Conservation (phyloP, 352 stramenopile genomes). For the Pythium coloratum region DNA sequence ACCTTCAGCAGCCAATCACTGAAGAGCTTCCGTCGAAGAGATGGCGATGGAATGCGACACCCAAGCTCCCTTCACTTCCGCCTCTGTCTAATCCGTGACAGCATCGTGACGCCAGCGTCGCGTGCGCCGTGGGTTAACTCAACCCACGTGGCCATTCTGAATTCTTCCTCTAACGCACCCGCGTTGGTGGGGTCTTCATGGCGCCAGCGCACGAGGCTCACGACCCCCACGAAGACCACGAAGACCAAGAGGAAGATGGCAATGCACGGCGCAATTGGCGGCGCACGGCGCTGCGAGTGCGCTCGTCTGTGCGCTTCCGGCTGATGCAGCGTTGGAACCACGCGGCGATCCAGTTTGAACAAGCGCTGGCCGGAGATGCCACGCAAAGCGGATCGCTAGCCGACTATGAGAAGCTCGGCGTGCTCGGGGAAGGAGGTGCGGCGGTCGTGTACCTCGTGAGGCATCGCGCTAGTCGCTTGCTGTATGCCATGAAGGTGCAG, state of each 20-base stretch:
- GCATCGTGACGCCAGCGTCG: too few relatives aligned
- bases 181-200: background rate
- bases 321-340: constrained; percentile 18
- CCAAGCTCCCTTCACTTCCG: background rate
- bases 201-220: background rate
- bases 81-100: background rate
- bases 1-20: constrained; percentile 17
- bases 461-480: constrained; percentile 13
- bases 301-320: constrained; percentile 16
- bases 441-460: constrained; percentile 38
- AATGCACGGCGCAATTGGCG: constrained; percentile 15
- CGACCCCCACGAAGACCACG: too few relatives aligned
- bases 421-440: constrained; percentile 31
- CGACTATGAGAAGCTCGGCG: constrained; percentile 33
- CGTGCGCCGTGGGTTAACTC: too few relatives aligned
- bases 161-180: background rate
- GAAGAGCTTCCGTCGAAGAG: constrained; percentile 8
- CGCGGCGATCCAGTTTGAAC: background rate
- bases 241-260: background rate
- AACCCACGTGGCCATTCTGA: background rate
- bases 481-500: constrained; percentile 39
- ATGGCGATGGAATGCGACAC: constrained; percentile 6
- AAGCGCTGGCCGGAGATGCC: background rate
- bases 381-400: constrained; percentile 3
- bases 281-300: constrained; percentile 15